Conservation (phyloP, 805 yeast species). For the Starmera caribaea region DNA sequence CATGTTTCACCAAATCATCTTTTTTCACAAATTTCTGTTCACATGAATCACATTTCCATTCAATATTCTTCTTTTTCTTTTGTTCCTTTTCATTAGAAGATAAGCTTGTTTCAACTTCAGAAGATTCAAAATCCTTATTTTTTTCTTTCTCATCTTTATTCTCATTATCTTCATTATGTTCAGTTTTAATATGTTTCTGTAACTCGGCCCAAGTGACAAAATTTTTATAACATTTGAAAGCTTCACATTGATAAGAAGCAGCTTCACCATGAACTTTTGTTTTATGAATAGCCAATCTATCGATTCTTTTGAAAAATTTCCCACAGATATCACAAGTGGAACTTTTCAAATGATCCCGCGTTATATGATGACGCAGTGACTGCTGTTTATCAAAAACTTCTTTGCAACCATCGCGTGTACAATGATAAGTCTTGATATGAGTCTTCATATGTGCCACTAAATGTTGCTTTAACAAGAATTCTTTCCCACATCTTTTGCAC, state of each 20-base stretch:
- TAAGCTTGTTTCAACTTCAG: too few relatives aligned
- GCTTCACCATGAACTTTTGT: constrained; percentile 52
- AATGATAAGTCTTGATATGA: constrained; percentile 58
- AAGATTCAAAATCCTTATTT: too few relatives aligned
- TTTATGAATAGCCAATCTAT: constrained; percentile 56
- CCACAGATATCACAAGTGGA: constrained; percentile 56
- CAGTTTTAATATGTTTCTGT: constrained; percentile 59
- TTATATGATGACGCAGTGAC: constrained; percentile 62
- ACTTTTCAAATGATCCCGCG: constrained; percentile 46
- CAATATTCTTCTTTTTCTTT: too few relatives aligned
- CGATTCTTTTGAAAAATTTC: constrained; percentile 53
- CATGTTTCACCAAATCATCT: too few relatives aligned
- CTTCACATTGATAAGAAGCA: constrained; percentile 50
- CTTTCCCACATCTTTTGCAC: constrained; percentile 73
- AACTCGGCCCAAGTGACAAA: constrained; percentile 69
- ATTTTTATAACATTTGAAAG: constrained; percentile 45
- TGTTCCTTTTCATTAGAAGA: too few relatives aligned
- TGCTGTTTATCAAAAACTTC: constrained; percentile 69
- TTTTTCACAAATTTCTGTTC: too few relatives aligned
- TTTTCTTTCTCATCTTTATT: too few relatives aligned
- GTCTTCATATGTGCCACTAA: constrained; percentile 73
- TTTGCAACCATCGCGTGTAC: constrained; percentile 52
- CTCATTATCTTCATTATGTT: constrained; percentile 28
- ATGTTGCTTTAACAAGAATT: constrained; percentile 75
- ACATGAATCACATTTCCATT: too few relatives aligned